A percentile compares a stretch with the other conserved stretches of the same genome.
These are phyloP conservation scores for Sanghuangporus sanghuang DNA, from an alignment of 1,284 basidiomycete species.

Conservation along the genomic window DNA sequence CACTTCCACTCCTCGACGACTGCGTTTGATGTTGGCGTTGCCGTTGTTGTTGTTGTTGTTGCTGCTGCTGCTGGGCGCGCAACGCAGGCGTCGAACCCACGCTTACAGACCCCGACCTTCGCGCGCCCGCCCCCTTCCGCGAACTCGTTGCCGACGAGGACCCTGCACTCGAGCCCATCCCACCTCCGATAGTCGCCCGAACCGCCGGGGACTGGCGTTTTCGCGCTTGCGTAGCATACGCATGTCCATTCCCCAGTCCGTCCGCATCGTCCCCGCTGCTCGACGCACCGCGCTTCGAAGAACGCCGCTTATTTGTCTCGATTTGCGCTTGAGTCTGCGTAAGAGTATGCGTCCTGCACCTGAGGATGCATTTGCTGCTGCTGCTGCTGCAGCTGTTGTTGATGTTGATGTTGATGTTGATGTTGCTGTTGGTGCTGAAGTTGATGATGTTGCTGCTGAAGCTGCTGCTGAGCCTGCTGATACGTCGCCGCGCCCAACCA, in stretches of 20 bases:
- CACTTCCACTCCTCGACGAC: constrained; percentile 24
- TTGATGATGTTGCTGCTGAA: constrained; percentile 20
- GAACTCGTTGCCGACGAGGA: too few relatives aligned
- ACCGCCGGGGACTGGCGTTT: constrained; percentile 51
- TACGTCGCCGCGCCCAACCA: constrained; percentile 53
- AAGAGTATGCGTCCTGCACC: background rate
- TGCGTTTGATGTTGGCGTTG: background rate
- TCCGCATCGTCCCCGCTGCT: constrained; percentile 32
- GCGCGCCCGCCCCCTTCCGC: constrained; percentile 26
- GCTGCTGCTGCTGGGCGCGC: constrained; percentile 28
- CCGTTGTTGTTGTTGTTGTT: constrained; percentile 4
- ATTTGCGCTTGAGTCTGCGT: constrained; percentile 18
- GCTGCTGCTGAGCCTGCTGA: constrained; percentile 12
- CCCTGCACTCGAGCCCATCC: background rate
- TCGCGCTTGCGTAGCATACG: constrained; percentile 27
- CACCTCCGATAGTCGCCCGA: constrained; percentile 27
- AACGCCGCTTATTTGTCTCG: constrained; percentile 25
- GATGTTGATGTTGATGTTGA: constrained; percentile 16
- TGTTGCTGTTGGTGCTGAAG: constrained; percentile 23
- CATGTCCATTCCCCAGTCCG: background rate
- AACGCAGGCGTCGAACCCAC: constrained; percentile 61
- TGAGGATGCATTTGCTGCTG: constrained; percentile 16
- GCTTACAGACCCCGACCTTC: constrained; percentile 40
- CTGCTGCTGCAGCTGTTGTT: constrained; percentile 1
- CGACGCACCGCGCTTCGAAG: constrained; percentile 37